Percentiles rank a stretch among this genome's conserved stretches.
Conservation (phyloP, 768 basidiomycete species). For the Megacollybia marginata region DNA sequence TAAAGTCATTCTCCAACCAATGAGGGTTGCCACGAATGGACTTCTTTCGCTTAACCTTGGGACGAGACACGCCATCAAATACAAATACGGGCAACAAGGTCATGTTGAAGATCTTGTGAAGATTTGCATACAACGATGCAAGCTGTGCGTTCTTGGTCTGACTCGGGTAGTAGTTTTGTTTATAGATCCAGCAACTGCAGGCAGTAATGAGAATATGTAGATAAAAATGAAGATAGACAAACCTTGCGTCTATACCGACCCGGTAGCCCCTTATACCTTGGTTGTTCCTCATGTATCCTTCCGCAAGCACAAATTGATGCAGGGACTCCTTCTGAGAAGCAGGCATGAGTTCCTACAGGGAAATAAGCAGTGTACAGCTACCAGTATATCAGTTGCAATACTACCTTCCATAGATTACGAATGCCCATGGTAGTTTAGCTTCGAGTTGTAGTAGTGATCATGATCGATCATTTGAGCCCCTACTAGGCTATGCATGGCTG, state of each 20-base stretch:
- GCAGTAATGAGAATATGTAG: too few relatives aligned
- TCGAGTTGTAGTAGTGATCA: too few relatives aligned
- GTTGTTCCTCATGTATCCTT: conserved; percentile 18
- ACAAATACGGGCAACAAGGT: conserved; percentile 38
- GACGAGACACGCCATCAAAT: conserved; percentile 39
- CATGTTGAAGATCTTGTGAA: conserved; percentile 27
- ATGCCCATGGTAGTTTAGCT: too few relatives aligned
- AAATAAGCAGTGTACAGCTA: not conserved
- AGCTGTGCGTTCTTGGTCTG: conserved; percentile 29
- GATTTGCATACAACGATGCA: conserved; percentile 32
- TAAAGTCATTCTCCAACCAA: conserved; percentile 14
- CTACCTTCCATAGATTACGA: too few relatives aligned
- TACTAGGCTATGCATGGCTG: too few relatives aligned
- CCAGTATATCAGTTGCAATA: too few relatives aligned
- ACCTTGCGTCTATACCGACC: conserved; percentile 33
- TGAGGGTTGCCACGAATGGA: conserved; percentile 18
- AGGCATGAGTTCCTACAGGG: conserved; percentile 26
- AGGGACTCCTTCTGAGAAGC: conserved; percentile 25
- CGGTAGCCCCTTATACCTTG: conserved; percentile 23
- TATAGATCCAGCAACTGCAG: too few relatives aligned
- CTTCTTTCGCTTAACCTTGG: conserved; percentile 31
- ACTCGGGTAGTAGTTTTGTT: too few relatives aligned
- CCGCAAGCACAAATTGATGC: conserved; percentile 11
- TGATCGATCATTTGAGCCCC: too few relatives aligned
- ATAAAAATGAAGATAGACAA: not conserved